These are phyloP conservation scores for Xanthoceras sorbifolium DNA, from an alignment of 345 rosid species.

Conservation along the genomic window DNA sequence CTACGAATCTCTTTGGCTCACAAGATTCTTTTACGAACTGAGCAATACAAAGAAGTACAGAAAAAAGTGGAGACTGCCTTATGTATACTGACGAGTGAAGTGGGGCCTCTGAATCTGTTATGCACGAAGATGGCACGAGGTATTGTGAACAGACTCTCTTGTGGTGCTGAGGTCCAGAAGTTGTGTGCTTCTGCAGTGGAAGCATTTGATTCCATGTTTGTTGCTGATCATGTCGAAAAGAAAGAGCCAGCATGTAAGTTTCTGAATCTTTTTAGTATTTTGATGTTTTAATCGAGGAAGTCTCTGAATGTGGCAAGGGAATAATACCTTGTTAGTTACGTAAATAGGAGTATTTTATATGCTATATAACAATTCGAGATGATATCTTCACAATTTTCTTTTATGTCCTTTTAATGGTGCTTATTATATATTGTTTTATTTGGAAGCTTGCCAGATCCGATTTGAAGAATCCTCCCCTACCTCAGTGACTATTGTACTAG, in stretches of 20 bases:
- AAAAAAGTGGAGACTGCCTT: conserved; percentile 57
- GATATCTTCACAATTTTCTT: not conserved
- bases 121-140: conserved; percentile 71
- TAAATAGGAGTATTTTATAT: not conserved
- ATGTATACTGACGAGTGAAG: conserved; percentile 54
- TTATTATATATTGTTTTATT: not conserved
- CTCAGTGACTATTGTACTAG: conserved; percentile 37
- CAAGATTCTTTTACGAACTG: conserved; percentile 55
- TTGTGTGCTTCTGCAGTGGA: conserved; percentile 69
- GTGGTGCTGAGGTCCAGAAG: conserved; percentile 72
- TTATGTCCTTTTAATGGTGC: not conserved
- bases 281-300: not conserved
- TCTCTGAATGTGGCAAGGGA: not conserved
- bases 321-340: not conserved
- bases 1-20: conserved; percentile 59
- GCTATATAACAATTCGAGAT: conserved; percentile 7
- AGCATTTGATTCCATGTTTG: conserved; percentile 43
- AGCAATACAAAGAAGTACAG: conserved; percentile 39
- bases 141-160: conserved; percentile 73
- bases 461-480: conserved; percentile 48
- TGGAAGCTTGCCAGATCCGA: conserved; percentile 47
- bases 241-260: conserved; percentile 43
- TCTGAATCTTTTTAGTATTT: conserved; percentile 9
- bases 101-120: conserved; percentile 67
- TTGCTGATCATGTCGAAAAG: conserved; percentile 17